phyloP scores from a whole-genome alignment of 2,329 filamentous ascomycete genomes.

The Penicillium sp. region DNA sequence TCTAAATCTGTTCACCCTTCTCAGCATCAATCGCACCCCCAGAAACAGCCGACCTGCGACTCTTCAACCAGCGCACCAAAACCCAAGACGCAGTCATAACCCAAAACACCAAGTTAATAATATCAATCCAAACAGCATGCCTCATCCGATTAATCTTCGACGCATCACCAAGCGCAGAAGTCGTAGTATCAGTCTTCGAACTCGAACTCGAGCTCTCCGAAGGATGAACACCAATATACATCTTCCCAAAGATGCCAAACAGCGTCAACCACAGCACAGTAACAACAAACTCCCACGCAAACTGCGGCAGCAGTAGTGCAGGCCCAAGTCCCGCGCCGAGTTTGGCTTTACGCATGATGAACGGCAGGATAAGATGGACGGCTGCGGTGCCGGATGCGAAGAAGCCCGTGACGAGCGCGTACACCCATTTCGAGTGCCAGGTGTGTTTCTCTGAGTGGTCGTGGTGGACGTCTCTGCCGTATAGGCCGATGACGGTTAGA shows the following conservation, averaged over 20 bases:
- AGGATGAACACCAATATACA: conserved; percentile 71
- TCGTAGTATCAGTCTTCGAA: neutral
- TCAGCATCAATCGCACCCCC: conserved; percentile 20
- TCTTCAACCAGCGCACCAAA: conserved; percentile 38
- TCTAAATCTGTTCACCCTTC: conserved; percentile 16
- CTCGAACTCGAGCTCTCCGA: neutral
- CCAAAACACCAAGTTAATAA: conserved; percentile 76
- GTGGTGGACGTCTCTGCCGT: conserved; percentile 63
- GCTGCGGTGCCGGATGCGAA: conserved; percentile 65
- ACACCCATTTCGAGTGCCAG: conserved; percentile 73
- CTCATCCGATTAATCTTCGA: conserved; percentile 69
- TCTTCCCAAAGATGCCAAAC: conserved; percentile 79
- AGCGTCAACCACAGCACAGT: conserved; percentile 77
- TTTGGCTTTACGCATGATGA: conserved; percentile 36
- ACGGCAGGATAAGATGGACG: conserved; percentile 65
- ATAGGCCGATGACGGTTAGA: conserved; percentile 75
- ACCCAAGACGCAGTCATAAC: conserved; percentile 56
- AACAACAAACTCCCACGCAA: conserved; percentile 69
- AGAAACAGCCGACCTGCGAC: conserved; percentile 13
- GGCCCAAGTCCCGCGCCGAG: conserved; percentile 20
- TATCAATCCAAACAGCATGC: conserved; percentile 79
- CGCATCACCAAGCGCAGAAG: conserved; percentile 12
- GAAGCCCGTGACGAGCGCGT: conserved; percentile 68
- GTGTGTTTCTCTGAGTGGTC: conserved; percentile 48
- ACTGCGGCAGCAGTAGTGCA: conserved; percentile 47